Evolutionary conservation across 306 rosid species (phyloP), one percentile per base, ranked within the genome.

Genomic region (Cicer judaicum): DNA sequence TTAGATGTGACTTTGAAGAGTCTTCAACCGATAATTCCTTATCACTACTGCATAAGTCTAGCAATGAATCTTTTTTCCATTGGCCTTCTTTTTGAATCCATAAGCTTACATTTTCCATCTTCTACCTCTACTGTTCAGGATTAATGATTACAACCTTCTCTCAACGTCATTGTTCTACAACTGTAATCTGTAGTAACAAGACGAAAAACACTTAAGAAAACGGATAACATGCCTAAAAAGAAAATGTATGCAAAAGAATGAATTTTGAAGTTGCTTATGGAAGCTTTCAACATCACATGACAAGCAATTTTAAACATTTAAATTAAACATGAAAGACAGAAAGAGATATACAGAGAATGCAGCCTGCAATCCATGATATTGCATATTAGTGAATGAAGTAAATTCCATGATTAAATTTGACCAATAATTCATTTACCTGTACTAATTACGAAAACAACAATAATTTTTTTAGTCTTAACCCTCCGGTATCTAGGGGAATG

Each of bases 101-200:
- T 11, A 79, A 34, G 43, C 72, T 66, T 75, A 74, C 82, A 75
- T 80, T 79, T 59, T 89, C 95, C 97, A 92, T 90, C 83, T 76
- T 84, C 80, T 69, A 49, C 79, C 80, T 64, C 84, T 79, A 76
- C 65, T 74, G 41, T 40, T 57, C 80, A 13, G 55, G 83, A 78
- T 77, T 14, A 76, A 73, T 61, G 56, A 79, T 70, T 14, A 68
- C 72, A 62, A 73, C 46, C 68, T 81, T 21, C 61, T 66, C 76
- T 68, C 48, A 54, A 57, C 81, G 70, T 73, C 86, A 69, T 78
- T 78, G 24, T 64, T 74, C 73, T 74, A 74, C 57, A 49, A 73
- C 79, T 9, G 73, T 47, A 70, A 3, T 24, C 79, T 9, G 73
- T 43, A 59, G 10, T 10, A 53, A 65, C 36, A 47, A 57, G 63